phyloP scores from a whole-genome alignment of 768 basidiomycete species.

The Tylopilus plumbeoviolaceoides region DNA sequence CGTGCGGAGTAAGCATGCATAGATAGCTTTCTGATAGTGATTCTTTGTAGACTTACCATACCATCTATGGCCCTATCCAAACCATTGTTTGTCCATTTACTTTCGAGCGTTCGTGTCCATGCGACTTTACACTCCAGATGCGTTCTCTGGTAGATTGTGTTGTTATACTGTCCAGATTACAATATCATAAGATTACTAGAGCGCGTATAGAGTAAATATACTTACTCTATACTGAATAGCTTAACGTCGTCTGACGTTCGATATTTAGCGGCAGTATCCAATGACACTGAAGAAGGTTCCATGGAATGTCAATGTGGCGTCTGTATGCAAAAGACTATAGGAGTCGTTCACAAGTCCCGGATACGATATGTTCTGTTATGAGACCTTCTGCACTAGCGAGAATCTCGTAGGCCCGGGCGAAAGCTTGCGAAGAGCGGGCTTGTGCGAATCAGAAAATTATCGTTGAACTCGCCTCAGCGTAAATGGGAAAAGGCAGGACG shows the following conservation, averaged over 20 bases:
- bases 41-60: background rate
- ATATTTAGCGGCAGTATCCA: background rate
- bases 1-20: constrained; percentile 6
- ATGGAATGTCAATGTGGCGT: background rate
- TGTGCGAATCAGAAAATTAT: too few relatives aligned
- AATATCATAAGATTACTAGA: background rate
- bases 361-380: background rate
- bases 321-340: background rate
- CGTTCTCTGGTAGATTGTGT: too few relatives aligned
- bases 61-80: background rate
- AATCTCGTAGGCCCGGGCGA: too few relatives aligned
- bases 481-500: background rate
- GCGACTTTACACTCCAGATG: too few relatives aligned
- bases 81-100: background rate
- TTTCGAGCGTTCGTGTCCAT: background rate
- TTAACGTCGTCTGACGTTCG: background rate
- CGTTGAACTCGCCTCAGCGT: too few relatives aligned
- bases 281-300: background rate
- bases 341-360: background rate
- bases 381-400: background rate
- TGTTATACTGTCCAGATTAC: too few relatives aligned
- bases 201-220: too few relatives aligned
- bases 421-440: too few relatives aligned
- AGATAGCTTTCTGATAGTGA: background rate
- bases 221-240: background rate